These are phyloP conservation scores for Teratosphaeria viscida DNA, from an alignment of 2,329 filamentous ascomycete genomes.

Conservation along the genomic window DNA sequence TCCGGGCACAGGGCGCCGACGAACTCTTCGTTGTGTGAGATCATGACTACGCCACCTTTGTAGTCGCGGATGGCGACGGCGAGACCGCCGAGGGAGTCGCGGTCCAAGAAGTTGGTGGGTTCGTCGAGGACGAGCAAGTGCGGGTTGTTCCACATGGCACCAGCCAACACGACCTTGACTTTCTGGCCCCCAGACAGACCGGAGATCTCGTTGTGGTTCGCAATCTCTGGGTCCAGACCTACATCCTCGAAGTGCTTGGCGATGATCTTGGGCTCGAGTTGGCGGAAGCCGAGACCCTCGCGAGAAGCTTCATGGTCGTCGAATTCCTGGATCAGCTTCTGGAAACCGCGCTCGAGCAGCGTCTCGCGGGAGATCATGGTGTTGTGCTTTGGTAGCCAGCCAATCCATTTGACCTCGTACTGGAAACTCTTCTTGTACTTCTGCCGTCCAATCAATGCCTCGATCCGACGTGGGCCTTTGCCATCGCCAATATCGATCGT, in stretches of 20 bases:
- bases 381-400: constrained; percentile 86
- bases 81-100: constrained; percentile 89
- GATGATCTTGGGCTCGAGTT: constrained; percentile 86
- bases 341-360: constrained; percentile 71
- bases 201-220: constrained; percentile 96
- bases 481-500: constrained; percentile 76
- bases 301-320: constrained; percentile 98
- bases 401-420: constrained; percentile 94
- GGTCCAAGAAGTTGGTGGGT: constrained; percentile 98
- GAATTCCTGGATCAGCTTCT: constrained; percentile 93
- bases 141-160: constrained; percentile 69
- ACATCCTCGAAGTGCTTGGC: constrained; percentile 97
- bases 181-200: constrained; percentile 95
- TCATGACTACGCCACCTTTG: constrained; percentile 97
- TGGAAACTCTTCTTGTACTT: constrained; percentile 99
- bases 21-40: constrained; percentile 98
- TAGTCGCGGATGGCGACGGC: constrained; percentile 97
- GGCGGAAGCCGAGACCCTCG: constrained; percentile 91
- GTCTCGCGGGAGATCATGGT: constrained; percentile 88
- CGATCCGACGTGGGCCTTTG: constrained; percentile 64
- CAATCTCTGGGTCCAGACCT: constrained; percentile 91
- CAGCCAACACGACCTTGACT: constrained; percentile 95
- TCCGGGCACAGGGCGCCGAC: constrained; percentile 91
- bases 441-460: constrained; percentile 86
- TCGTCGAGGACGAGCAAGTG: constrained; percentile 96